Conservation (phyloP, 805 yeast genomes). For the Metschnikowia borealis region DNA sequence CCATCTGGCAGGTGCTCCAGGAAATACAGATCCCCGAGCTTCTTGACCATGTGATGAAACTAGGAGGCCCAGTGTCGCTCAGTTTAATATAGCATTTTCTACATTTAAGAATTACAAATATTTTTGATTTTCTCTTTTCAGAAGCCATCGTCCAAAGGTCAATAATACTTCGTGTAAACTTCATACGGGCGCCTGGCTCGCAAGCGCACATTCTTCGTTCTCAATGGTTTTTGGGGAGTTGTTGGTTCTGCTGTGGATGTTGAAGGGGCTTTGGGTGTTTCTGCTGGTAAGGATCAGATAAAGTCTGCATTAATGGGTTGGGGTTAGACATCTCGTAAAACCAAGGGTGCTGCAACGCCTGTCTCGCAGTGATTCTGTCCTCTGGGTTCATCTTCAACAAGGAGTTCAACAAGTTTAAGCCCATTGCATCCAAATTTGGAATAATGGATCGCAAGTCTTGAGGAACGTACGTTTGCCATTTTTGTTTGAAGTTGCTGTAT, state of each 20-base stretch:
- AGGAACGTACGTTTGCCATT: conserved; percentile 81
- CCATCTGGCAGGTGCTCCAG: conserved; percentile 13
- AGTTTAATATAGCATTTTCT: conserved; percentile 7
- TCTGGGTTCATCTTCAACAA: conserved; percentile 61
- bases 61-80: conserved; percentile 15
- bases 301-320: conserved; percentile 28
- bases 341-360: conserved; percentile 71
- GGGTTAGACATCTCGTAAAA: conserved; percentile 65
- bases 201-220: not conserved
- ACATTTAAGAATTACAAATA: not conserved
- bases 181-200: not conserved
- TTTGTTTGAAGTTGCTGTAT: conserved; percentile 79
- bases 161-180: not conserved
- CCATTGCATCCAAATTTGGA: conserved; percentile 66
- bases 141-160: not conserved
- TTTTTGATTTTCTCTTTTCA: not conserved
- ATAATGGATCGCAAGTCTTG: conserved; percentile 74
- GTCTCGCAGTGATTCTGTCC: conserved; percentile 56
- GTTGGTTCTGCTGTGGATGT: conserved; percentile 4
- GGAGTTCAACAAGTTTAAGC: conserved; percentile 60
- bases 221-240: conserved; percentile 3
- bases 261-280: conserved; percentile 4
- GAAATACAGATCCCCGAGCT: conserved; percentile 16
- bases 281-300: conserved; percentile 29
- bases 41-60: conserved; percentile 11